phyloP scores from a whole-genome alignment of 2,329 filamentous ascomycete genomes.

The Neofusicoccum ribis region DNA sequence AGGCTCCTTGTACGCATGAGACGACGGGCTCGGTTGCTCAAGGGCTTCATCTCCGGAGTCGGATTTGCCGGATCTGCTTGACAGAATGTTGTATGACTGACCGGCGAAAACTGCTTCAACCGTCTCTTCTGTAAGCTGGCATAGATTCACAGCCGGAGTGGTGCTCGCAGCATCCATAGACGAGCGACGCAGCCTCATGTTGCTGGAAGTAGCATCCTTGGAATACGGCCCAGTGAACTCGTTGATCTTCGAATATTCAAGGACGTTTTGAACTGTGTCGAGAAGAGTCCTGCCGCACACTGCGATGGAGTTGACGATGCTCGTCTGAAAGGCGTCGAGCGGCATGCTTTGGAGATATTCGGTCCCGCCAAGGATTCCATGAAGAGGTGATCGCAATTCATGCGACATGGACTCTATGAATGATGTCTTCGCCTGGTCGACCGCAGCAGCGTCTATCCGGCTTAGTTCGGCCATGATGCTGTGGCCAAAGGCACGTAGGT shows the following conservation, averaged over 20 bases:
- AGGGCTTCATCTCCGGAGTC: not conserved
- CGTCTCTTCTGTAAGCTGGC: slow-evolving; percentile 37
- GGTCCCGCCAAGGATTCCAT: not conserved
- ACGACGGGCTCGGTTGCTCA: not conserved
- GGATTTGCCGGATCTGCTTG: not conserved
- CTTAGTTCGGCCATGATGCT: slow-evolving; percentile 33
- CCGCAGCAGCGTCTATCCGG: not conserved
- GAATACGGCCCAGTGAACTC: slow-evolving; percentile 24
- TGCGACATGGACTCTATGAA: slow-evolving; percentile 45
- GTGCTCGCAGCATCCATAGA: not conserved
- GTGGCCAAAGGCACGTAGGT: slow-evolving; percentile 37
- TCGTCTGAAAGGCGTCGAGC: not conserved
- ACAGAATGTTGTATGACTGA: not conserved
- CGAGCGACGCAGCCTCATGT: not conserved
- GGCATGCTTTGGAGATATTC: slow-evolving; percentile 22
- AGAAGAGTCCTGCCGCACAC: slow-evolving; percentile 44
- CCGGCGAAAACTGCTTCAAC: slow-evolving; percentile 32
- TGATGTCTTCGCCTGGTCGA: slow-evolving; percentile 18
- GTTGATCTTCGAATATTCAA: slow-evolving; percentile 40
- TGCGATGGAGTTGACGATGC: slow-evolving; percentile 29
- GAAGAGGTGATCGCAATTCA: slow-evolving; percentile 26
- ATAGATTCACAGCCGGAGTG: slow-evolving; percentile 30
- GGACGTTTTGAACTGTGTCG: slow-evolving; percentile 36
- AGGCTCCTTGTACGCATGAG: not conserved
- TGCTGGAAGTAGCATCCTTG: slow-evolving; percentile 21